These are phyloP conservation scores for Dictyostelium capitatum DNA, from an alignment of 78 protist species.

Conservation along the genomic window DNA sequence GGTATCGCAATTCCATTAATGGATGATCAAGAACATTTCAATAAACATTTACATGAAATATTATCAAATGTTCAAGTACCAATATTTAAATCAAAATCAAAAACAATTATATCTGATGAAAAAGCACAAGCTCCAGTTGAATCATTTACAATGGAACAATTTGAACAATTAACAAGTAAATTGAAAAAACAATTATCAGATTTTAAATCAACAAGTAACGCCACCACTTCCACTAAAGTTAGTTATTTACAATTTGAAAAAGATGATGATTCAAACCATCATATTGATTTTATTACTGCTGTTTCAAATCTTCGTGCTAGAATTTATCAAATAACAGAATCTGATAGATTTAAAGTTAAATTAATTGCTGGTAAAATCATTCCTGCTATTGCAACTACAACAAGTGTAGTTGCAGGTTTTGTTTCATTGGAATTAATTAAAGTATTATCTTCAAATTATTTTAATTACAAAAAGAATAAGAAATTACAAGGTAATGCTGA, in stretches of 20 bases:
- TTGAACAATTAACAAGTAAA: constrained; percentile 20
- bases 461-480: not conserved
- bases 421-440: constrained; percentile 96
- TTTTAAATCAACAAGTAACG: not conserved
- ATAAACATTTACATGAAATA: not conserved
- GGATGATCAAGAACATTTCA: not conserved
- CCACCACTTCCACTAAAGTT: no score
- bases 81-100: constrained; percentile 44
- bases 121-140: constrained; percentile 67
- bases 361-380: constrained; percentile 99
- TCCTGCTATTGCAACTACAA: constrained; percentile 99
- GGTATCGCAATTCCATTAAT: not conserved
- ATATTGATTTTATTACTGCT: constrained; percentile 96
- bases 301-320: constrained; percentile 96
- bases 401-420: constrained; percentile 97
- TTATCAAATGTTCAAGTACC: not conserved
- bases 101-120: constrained; percentile 56
- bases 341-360: constrained; percentile 82
- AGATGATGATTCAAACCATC: constrained; percentile 98
- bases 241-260: constrained; percentile 81
- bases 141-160: constrained; percentile 57
- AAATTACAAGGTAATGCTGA: not conserved
- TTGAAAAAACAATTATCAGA: not conserved
- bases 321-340: constrained; percentile 92
- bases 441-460: constrained; percentile 38